phyloP scores from a whole-genome alignment of 2,329 filamentous ascomycete species.

The Mollisia scopiformis region DNA sequence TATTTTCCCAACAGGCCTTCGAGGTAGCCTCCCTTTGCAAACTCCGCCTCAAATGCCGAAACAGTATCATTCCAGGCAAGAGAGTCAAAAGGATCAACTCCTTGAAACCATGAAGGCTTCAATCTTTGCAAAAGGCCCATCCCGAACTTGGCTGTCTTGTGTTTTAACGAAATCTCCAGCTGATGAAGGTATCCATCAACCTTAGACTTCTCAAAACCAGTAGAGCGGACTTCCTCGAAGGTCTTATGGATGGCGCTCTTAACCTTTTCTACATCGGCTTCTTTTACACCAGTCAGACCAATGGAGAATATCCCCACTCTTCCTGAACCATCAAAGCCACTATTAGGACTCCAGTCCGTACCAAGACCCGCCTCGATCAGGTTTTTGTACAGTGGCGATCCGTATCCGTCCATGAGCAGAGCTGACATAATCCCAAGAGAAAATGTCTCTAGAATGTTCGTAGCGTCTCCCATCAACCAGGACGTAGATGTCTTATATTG shows the following conservation, averaged over 20 bases:
- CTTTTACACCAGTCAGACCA: slow-evolving; percentile 85
- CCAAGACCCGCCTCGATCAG: slow-evolving; percentile 89
- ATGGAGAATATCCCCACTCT: slow-evolving; percentile 85
- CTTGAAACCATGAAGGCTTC: slow-evolving; percentile 94
- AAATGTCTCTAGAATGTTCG: slow-evolving; percentile 85
- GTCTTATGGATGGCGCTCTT: slow-evolving; percentile 75
- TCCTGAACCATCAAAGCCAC: slow-evolving; percentile 82
- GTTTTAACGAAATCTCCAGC: slow-evolving; percentile 87
- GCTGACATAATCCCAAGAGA: slow-evolving; percentile 81
- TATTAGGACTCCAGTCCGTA: slow-evolving; percentile 92
- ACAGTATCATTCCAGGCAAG: slow-evolving; percentile 92
- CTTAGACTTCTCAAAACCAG: slow-evolving; percentile 87
- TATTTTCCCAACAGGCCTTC: slow-evolving; percentile 89
- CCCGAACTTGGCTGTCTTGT: slow-evolving; percentile 95
- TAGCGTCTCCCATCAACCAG: slow-evolving; percentile 85
- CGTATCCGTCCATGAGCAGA: slow-evolving; percentile 90
- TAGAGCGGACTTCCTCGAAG: slow-evolving; percentile 68
- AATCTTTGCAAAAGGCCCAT: slow-evolving; percentile 88
- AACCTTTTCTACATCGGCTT: slow-evolving; percentile 76
- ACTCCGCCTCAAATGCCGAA: slow-evolving; percentile 75
- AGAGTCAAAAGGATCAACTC: slow-evolving; percentile 87
- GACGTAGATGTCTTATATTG: slow-evolving; percentile 94
- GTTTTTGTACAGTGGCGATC: slow-evolving; percentile 87
- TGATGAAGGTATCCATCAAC: slow-evolving; percentile 94
- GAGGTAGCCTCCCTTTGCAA: slow-evolving; percentile 77